Evolutionary conservation across 108 stramenopile species (phyloP), one percentile per base, ranked within the genome.

Genomic region (Cyclostephanos invisitatus): DNA sequence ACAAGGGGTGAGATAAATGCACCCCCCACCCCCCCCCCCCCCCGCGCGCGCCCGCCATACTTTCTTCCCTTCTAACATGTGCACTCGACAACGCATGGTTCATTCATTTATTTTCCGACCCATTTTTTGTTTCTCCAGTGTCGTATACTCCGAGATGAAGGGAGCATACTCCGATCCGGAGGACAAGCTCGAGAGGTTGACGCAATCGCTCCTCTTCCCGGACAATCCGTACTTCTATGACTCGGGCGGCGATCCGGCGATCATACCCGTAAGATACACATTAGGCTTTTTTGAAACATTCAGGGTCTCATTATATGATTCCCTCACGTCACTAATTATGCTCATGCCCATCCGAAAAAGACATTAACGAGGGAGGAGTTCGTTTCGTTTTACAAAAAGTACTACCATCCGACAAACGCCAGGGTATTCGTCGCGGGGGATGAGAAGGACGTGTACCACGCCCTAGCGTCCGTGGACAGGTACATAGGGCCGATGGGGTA

Each of bases 371-470:
- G 88, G 24, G 87, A 89, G 27, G 89, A 96, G 42, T 87, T 98
- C 78, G 78, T 86, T n/a, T 58, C 76, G 8, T 98, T 97, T 72
- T 97, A 97, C 70, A 73, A 85, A 22, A 73, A 71, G 63, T 88
- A 86, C 75, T 99, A 99, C 85, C 95, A 97, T 73, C 97, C 98
- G 15, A 78, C 88, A n/a, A 99, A 99, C 80, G 81, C 87, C 27
- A 75, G 84, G n/a, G 78, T 92, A 22, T 98, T 91, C 81, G 90
- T 97, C 54, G 96, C 91, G 67, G 98, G 98, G 7, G 88, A 95
- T 68, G 93, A 76, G 46, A 75, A 91, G 58, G 86, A 87, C 72
- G 86, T 91, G 11, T 64, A 77, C n/a, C 74, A 84, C 61, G 91
- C 94, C 27, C 64, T 97, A 53, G 73, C 78, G 42, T 32, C 37